These are phyloP conservation scores for Pseudonitzschia pungens DNA, from an alignment of 108 stramenopile genomes.

Conservation along the genomic window DNA sequence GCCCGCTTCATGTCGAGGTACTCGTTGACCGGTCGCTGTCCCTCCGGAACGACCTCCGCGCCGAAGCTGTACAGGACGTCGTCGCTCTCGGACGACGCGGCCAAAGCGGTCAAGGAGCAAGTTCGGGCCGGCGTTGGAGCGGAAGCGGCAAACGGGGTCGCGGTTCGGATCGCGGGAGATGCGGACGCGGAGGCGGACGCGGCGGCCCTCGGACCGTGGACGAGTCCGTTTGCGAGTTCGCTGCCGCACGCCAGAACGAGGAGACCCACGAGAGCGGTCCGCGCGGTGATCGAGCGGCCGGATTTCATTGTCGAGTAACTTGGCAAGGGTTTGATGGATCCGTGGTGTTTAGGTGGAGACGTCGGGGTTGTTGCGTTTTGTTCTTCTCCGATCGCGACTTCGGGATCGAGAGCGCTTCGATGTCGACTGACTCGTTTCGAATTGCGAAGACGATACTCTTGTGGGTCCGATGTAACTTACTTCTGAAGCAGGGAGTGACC, in stretches of 20 bases:
- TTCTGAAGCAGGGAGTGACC: too few relatives aligned
- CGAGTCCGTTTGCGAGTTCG: neutral
- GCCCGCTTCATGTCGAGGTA: slow-evolving; percentile 67
- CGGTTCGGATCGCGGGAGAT: too few relatives aligned
- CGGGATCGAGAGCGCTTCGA: too few relatives aligned
- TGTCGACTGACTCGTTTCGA: too few relatives aligned
- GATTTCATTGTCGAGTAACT: neutral
- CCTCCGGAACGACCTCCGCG: slow-evolving; percentile 76
- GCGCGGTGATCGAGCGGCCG: neutral
- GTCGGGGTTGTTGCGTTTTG: neutral
- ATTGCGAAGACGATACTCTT: too few relatives aligned
- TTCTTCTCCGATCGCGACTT: too few relatives aligned
- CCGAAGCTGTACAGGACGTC: slow-evolving; percentile 61
- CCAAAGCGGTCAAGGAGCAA: neutral
- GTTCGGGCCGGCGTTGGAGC: too few relatives aligned
- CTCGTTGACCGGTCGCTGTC: slow-evolving; percentile 81
- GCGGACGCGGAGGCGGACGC: too few relatives aligned
- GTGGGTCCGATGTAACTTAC: too few relatives aligned
- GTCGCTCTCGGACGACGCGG: neutral
- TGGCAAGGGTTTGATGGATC: neutral
- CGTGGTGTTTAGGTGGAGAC: too few relatives aligned
- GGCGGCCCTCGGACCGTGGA: neutral
- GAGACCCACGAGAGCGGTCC: neutral
- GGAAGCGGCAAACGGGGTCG: too few relatives aligned
- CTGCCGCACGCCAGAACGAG: neutral